Evolutionary conservation across 139 green algal species (phyloP).

Genomic region (Mesostigma viride): DNA sequence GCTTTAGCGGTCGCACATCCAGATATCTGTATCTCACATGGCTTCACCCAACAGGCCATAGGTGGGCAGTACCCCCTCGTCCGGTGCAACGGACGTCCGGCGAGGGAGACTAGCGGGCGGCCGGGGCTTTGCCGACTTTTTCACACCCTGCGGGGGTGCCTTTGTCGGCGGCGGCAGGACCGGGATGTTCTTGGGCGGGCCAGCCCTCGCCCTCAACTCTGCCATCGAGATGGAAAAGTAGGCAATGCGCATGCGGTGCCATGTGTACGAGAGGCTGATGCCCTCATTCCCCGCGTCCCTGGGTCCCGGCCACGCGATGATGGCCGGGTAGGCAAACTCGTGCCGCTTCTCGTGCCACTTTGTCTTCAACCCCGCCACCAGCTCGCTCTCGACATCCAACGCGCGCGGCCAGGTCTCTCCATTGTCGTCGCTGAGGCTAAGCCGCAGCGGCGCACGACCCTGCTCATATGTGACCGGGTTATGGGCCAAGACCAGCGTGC

Average conservation of each 20-base stretch:
- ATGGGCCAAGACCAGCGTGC: conserved; percentile 15
- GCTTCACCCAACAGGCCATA: too few species aligned
- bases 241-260: conserved; percentile 10
- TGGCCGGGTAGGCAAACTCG: conserved; percentile 19
- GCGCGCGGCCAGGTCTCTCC: conserved; percentile 10
- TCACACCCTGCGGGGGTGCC: too few species aligned
- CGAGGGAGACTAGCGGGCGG: too few species aligned
- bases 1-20: too few species aligned
- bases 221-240: conserved; percentile 11
- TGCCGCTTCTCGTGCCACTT: too few species aligned
- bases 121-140: too few species aligned
- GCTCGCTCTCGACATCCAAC: neutral
- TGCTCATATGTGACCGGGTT: neutral
- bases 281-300: conserved; percentile 7
- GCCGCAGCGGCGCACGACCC: neutral
- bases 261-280: conserved; percentile 19
- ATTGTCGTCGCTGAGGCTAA: conserved; percentile 18
- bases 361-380: neutral
- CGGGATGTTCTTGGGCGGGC: too few species aligned
- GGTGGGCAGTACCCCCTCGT: too few species aligned
- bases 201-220: conserved; percentile 4
- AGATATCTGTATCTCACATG: too few species aligned
- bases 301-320: conserved; percentile 12
- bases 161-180: too few species aligned
- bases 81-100: too few species aligned